Conservation (phyloP, 2,329 filamentous ascomycete species). For the Paecilomyces formosus region DNA sequence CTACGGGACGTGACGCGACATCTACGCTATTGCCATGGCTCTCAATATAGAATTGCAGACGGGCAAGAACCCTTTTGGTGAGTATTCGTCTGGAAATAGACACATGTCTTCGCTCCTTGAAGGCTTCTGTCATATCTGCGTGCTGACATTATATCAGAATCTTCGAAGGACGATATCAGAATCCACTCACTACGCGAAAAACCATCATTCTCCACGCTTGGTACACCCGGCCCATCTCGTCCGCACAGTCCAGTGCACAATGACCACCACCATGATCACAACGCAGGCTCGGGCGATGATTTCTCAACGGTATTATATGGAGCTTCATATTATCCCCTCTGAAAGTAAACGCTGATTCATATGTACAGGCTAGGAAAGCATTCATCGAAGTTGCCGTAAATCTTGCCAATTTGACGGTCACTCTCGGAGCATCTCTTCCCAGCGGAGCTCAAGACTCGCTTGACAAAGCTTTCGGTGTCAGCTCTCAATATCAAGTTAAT, state of each 20-base stretch:
- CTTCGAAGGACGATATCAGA: neutral
- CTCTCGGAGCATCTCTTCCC: slow-evolving; percentile 16
- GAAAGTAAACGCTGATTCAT: neutral
- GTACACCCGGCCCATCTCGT: neutral
- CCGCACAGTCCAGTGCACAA: neutral
- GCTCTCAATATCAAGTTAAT: slow-evolving; percentile 10
- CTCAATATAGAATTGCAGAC: neutral
- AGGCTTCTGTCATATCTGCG: neutral
- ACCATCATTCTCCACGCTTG: neutral
- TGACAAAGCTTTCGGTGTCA: slow-evolving; percentile 2
- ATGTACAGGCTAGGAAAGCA: neutral
- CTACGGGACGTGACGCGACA: neutral
- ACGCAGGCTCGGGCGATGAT: neutral
- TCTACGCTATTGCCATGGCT: neutral
- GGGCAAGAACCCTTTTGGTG: neutral
- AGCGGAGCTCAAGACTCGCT: slow-evolving; percentile 12
- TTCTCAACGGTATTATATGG: neutral
- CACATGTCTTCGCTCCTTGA: neutral
- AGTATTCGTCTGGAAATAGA: neutral
- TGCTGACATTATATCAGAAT: neutral
- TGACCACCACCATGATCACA: neutral
- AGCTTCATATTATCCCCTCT: neutral
- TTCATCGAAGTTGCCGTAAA: neutral
- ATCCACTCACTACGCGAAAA: neutral
- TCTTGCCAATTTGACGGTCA: slow-evolving; percentile 12